Percentiles rank a stretch among this genome's conserved stretches.
phyloP scores from a whole-genome alignment of 306 rosid species.

The Prunus armeniaca region DNA sequence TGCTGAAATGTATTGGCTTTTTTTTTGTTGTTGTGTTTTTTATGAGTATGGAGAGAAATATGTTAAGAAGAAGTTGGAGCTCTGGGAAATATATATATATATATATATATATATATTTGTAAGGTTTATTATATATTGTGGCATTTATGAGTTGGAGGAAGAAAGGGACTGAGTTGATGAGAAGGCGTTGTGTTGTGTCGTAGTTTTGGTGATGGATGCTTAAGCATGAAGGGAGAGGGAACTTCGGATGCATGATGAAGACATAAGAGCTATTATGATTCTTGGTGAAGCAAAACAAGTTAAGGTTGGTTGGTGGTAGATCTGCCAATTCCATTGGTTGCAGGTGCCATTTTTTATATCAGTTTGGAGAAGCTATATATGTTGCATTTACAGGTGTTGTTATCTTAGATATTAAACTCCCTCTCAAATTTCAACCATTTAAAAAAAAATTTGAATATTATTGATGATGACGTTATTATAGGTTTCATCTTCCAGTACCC shows the following conservation, averaged over 20 bases:
- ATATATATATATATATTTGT: background rate
- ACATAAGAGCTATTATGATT: slow-evolving; percentile 43
- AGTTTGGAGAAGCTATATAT: background rate
- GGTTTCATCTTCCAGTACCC: too few relatives aligned
- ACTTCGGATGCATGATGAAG: slow-evolving; percentile 34
- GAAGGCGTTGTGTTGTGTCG: background rate
- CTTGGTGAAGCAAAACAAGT: slow-evolving; percentile 42
- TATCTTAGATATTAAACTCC: too few relatives aligned
- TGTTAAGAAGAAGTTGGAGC: slow-evolving; percentile 9
- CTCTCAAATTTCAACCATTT: too few relatives aligned
- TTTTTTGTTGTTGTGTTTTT: background rate
- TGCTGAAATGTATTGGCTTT: slow-evolving; percentile 11
- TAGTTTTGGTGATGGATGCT: slow-evolving; percentile 30
- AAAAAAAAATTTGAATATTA: too few relatives aligned
- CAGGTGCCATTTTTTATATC: background rate
- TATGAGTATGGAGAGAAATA: background rate
- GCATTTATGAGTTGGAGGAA: slow-evolving; percentile 7
- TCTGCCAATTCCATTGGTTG: slow-evolving; percentile 14
- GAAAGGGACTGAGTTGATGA: background rate
- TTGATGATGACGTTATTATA: too few relatives aligned
- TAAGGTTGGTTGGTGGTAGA: slow-evolving; percentile 32
- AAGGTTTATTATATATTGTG: slow-evolving; percentile 1
- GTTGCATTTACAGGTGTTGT: background rate
- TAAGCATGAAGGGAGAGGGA: slow-evolving; percentile 43
- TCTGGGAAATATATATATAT: background rate